A percentile compares a stretch with the other conserved stretches of the same genome.
These are phyloP conservation scores for Salpingoeca rosetta DNA, from an alignment of 78 protist genomes.

Conservation along the genomic window DNA sequence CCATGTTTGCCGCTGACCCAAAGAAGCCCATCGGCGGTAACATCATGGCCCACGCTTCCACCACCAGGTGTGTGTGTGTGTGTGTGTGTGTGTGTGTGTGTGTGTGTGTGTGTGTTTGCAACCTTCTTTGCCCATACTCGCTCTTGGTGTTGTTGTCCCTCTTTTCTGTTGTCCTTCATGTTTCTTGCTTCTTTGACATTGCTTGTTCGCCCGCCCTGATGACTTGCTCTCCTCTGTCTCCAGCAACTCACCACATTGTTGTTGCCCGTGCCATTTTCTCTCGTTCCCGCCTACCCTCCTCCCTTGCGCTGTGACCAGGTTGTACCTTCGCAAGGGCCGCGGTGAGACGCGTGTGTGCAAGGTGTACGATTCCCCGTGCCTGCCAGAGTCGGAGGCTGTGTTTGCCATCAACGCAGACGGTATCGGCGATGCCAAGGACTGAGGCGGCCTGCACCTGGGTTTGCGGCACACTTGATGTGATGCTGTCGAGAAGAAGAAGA, in stretches of 20 bases:
- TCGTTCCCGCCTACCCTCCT: neutral
- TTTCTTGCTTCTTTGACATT: too few relatives aligned
- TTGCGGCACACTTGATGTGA: too few relatives aligned
- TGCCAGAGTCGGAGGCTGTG: slow-evolving; percentile 73
- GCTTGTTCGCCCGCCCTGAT: too few relatives aligned
- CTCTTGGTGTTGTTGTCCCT: neutral
- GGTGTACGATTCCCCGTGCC: slow-evolving; percentile 92
- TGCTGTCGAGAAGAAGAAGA: too few relatives aligned
- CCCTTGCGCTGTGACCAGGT: neutral
- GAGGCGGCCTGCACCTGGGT: neutral
- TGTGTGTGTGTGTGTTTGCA: neutral
- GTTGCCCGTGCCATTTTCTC: neutral
- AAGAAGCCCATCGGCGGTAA: slow-evolving; percentile 98
- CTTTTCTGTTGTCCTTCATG: too few relatives aligned
- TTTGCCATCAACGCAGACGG: slow-evolving; percentile 33
- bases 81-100: neutral
- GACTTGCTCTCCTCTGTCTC: too few relatives aligned
- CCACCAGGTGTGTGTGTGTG: slow-evolving; percentile 66
- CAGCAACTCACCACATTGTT: neutral
- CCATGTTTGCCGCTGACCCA: slow-evolving; percentile 62
- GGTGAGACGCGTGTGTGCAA: slow-evolving; percentile 95
- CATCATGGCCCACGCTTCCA: slow-evolving; percentile 99
- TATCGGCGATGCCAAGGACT: slow-evolving; percentile 32
- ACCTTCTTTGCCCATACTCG: neutral
- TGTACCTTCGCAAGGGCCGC: slow-evolving; percentile 90